phyloP scores from a whole-genome alignment of 176 grass and related monocot species.

The Miscanthus lutarioriparius region DNA sequence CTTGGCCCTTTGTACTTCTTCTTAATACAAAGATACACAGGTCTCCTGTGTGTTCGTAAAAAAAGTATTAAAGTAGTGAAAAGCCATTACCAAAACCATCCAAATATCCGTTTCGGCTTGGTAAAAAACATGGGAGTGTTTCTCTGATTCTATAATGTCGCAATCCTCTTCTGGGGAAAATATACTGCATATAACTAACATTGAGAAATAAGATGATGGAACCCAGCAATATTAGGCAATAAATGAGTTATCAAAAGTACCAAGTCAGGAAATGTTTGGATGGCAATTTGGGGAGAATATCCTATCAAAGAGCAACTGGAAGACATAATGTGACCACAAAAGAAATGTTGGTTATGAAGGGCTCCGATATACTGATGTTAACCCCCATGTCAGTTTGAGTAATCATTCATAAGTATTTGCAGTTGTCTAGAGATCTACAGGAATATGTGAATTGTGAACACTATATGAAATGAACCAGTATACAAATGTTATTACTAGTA shows the following conservation, averaged over 20 bases:
- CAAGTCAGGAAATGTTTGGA: background rate
- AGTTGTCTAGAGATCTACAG: background rate
- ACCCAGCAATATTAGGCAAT: background rate
- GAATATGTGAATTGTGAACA: background rate
- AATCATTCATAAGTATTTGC: background rate
- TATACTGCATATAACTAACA: constrained; percentile 60
- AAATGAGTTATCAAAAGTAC: background rate
- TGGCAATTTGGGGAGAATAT: background rate
- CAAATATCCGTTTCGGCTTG: constrained; percentile 94
- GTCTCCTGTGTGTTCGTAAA: background rate
- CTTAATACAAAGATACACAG: background rate
- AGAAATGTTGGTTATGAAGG: background rate
- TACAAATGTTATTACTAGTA: background rate
- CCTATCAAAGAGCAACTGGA: background rate
- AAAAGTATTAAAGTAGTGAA: background rate
- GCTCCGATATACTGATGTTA: background rate
- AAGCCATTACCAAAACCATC: constrained; percentile 81
- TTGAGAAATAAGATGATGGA: constrained; percentile 7
- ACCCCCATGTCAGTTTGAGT: background rate
- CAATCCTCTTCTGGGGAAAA: constrained; percentile 91
- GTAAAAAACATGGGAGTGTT: constrained; percentile 87
- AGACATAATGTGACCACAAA: background rate
- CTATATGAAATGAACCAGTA: background rate
- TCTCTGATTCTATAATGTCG: constrained; percentile 94
- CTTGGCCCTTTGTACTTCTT: background rate